Evolutionary conservation across 2,329 filamentous ascomycete species (phyloP), one percentile per base, ranked within the genome.

Genomic region (Fusarium cicatricum): DNA sequence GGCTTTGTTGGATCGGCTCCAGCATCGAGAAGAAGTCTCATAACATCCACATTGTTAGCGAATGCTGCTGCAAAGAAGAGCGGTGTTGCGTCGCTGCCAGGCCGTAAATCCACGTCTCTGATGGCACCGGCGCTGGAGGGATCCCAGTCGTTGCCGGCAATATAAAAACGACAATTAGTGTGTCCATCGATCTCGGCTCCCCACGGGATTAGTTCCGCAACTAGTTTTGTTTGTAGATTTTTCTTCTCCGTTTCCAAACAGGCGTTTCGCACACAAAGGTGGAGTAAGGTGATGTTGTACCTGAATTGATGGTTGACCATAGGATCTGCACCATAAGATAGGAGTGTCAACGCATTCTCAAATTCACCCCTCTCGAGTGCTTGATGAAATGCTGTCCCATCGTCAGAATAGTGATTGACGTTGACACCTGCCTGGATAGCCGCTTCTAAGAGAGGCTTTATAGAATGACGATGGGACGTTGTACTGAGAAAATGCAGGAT

Each of bases 281-380:
- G 49, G 2, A 65, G 37, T 11, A 58, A 41, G 17, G 32, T 55
- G 11, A 45, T 29, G 5, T 48, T 52, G 39, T 55, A 44, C 16
- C 39, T 43, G 33, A 46, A 48, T 10, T 28, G 21, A 28, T 36
- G 53, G 7, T 34, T 32, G 5, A 65, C 11, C 16, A 46, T 39
- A 6, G 58, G 54, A 17, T 62, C 32, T 8, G 48, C 55, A 9
- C 41, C 62, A 2, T 34, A 12, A 2, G 11, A 37, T 11, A 62
- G 48, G 5, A 65, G 17, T 21, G 34, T 28, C 11, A 21, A 9
- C 16, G 44, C 29, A 8, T 19, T 33, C 5, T 15, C 7, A 14
- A 41, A 45, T 10, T 14, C 14, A 3, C 32, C 36, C 5, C 32
- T 32, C 4, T 29, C 43, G 17, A 40, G 11, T 16, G 42, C 34